Base-by-base conservation (phyloP, 164 flowering plant genomes). In the Liriodendron chinense region DNA sequence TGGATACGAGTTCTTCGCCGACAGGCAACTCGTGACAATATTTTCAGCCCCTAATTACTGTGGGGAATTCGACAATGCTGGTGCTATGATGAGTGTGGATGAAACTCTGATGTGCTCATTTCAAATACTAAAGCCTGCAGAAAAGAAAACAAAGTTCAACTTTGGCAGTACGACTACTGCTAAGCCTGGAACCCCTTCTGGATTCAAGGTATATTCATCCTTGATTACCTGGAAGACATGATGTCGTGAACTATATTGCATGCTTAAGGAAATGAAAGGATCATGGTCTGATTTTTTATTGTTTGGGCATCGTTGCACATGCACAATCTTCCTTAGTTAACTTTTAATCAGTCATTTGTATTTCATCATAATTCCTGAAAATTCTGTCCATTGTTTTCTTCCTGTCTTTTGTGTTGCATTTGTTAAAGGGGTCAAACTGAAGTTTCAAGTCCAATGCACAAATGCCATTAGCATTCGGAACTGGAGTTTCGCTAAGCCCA, bases 31-130 rank as follows among this genome's bases (percentile, higher is more conserved):
- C 50, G 98, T 93, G 50, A 93, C 96, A 22, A 85, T 93, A 87
- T 93, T 93, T 81, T 93, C 98, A 34, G 98, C 96, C 1, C 96
- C 98, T 67, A 91, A 93, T 80, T 91, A 91, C 74, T 87, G 93
- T 84, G 98, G 98, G 25, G 94, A 93, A 77, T 90, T 91, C 83
- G 92, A 93, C 70, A 93, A 93, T 80, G 91, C 92, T 65, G 96
- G 98, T 78, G 96, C 98, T 23, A 91, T 93, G 98, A 91, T 93
- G 96, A 90, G 96, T 80, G 93, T 93, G 79, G 98, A 91, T 81
- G 94, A 91, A 16, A 86, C 90, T 73, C 77, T 93, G 22, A 91
- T 90, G 96, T 91, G 98, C 80, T 91, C 96, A 56, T 93, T 93
- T 78, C 90, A 85, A 80, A 83, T 89, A 48, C 61, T 90, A 71